Conservation (phyloP, 331 rosid genomes). For the Cydonia oblonga region DNA sequence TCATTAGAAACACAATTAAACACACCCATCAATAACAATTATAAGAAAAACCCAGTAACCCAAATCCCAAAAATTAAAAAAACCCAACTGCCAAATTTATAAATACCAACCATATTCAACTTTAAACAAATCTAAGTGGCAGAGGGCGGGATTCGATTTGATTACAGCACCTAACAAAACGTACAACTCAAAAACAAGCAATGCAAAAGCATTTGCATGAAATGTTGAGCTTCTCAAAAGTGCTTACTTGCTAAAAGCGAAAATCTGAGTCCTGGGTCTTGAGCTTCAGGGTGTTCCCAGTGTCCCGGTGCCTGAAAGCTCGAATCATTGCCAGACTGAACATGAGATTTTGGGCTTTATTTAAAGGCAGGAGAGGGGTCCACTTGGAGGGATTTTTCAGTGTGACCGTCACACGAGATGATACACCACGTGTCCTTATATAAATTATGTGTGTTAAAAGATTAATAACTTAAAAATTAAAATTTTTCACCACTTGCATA, state of each 20-base stretch:
- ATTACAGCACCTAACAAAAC: too few relatives aligned
- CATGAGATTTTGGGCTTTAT: neutral
- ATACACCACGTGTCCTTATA: too few relatives aligned
- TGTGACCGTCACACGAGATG: too few relatives aligned
- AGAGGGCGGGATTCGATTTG: too few relatives aligned
- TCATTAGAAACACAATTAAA: neutral
- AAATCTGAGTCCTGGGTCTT: neutral
- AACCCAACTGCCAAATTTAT: neutral
- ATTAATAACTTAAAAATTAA: too few relatives aligned
- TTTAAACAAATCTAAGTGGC: too few relatives aligned
- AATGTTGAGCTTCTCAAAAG: neutral
- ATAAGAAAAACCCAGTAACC: neutral
- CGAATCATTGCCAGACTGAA: neutral
- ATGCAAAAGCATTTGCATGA: neutral
- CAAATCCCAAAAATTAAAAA: neutral
- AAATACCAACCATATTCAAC: too few relatives aligned
- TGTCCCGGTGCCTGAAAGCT: neutral
- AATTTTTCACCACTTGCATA: too few relatives aligned
- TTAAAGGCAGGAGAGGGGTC: slow-evolving; percentile 6
- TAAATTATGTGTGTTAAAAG: too few relatives aligned
- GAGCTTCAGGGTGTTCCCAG: neutral
- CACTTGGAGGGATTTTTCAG: too few relatives aligned
- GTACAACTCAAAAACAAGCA: neutral
- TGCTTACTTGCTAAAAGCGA: neutral
- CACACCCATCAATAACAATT: neutral